Evolutionary conservation across 225 moss, liverwort and hornwort species (phyloP).

Genomic region (Neckera pumila): DNA sequence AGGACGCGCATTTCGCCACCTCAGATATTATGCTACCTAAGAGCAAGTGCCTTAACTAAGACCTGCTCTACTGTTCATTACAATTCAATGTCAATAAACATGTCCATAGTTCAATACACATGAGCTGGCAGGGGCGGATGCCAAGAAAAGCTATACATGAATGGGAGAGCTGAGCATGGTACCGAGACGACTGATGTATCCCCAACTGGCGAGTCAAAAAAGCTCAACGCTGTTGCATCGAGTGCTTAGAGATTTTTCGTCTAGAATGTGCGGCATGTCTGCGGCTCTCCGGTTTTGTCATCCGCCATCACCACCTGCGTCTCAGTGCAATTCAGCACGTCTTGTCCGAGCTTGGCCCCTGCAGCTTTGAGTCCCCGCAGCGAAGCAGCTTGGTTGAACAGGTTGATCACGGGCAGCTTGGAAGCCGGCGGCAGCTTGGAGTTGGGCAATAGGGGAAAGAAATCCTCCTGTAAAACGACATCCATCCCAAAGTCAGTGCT

Average conservation of each 20-base stretch:
- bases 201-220: background rate
- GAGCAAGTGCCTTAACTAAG: background rate
- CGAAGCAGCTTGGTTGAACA: conserved; percentile 83
- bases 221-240: background rate
- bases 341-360: conserved; percentile 76
- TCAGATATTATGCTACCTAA: background rate
- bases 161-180: background rate
- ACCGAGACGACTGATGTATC: background rate
- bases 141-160: background rate
- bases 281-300: conserved; percentile 61
- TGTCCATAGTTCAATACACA: background rate
- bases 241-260: background rate
- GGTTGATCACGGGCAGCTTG: conserved; percentile 72
- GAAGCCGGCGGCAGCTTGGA: conserved; percentile 61
- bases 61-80: background rate
- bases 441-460: conserved; percentile 48
- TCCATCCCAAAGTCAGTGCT: background rate
- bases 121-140: background rate
- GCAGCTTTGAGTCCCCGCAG: conserved; percentile 78
- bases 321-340: conserved; percentile 58
- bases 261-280: conserved; percentile 41
- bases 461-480: conserved; percentile 23
- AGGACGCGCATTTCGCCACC: background rate
- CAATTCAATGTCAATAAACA: background rate
- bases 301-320: conserved; percentile 59